Evolutionary conservation across 495 filamentous ascomycete species (phyloP), one percentile per base, ranked within the genome.

Genomic region (Acidomyces sp.): DNA sequence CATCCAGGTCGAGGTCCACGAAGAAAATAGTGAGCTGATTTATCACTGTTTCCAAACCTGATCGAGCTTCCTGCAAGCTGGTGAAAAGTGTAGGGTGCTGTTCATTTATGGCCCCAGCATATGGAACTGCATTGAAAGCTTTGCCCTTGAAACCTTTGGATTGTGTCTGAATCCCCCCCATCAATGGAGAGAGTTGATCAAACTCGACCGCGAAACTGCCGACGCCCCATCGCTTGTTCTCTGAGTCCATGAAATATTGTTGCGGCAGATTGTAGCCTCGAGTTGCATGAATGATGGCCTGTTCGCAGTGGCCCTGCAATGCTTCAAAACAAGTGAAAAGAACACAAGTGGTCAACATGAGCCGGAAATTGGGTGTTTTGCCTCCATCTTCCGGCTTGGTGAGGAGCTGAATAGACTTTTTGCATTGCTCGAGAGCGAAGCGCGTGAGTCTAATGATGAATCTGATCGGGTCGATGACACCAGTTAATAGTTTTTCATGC

Each of bases 321-420:
- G 37, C 44, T 34, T 51, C 48, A 17, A 51, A 51, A 32, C 42
- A 51, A 5, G 32, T 38, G 35, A 51, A 46, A 6, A 51, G 33
- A 6, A 46, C 37, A 15, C 37, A 46, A 7, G 43, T 32, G 5
- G 43, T 46, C 13, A 46, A 19, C n/a, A 39, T 32, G 13, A 51
- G 31, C n/a, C 39, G 26, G 1, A 51, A 32, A 31, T 45, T 22
- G 15, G 43, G 48, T 21, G 13, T 22, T 19, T n/a, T 16, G 1
- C 16, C 23, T 15, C 20, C 18, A 23, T 40, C 33, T 13, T 12
- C 3, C 11, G 42, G 42, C 7, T 37, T 33, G 21, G 39, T 22
- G 3, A 51, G 43, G 28, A 36, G 24, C 18, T 36, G 27, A n/a
- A 51, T 51, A 5, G 42, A 35, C 19, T 40, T 46, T 20, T 41